Percentiles rank a stretch among this genome's conserved stretches.
Evolutionary conservation across 1,284 basidiomycete genomes (phyloP).

Genomic region (Apiotrichum domesticum): DNA sequence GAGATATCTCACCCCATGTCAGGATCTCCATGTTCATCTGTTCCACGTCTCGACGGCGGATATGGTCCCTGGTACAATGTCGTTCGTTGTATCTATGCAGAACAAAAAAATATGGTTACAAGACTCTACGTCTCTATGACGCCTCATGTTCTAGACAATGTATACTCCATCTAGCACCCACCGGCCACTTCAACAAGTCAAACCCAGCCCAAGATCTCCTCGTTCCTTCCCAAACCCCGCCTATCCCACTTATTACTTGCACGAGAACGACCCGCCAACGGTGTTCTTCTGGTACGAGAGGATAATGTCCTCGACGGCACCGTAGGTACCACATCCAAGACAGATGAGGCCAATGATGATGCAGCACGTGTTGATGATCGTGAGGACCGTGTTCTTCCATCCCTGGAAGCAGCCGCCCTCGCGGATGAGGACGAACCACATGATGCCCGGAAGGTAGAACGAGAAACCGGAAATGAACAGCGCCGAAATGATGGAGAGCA

Average conservation of each 20-base stretch:
- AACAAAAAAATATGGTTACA: not conserved
- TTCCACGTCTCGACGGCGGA: too few relatives aligned
- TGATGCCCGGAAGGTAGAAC: constrained; percentile 13
- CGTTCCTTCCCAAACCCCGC: too few relatives aligned
- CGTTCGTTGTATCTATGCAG: too few relatives aligned
- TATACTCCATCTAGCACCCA: too few relatives aligned
- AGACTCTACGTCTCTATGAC: not conserved
- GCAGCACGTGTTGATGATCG: constrained; percentile 6
- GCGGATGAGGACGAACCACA: constrained; percentile 17
- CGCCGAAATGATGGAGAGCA: constrained; percentile 31
- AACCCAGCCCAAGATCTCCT: too few relatives aligned
- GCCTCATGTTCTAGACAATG: too few relatives aligned
- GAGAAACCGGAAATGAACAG: constrained; percentile 17
- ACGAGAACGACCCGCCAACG: constrained; percentile 9
- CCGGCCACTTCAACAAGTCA: too few relatives aligned
- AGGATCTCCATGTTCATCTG: too few relatives aligned
- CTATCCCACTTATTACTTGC: not conserved
- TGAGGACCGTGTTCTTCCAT: constrained; percentile 9
- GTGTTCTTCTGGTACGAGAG: constrained; percentile 5
- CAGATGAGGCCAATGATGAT: constrained; percentile 12
- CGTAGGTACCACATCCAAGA: constrained; percentile 10
- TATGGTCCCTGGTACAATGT: too few relatives aligned
- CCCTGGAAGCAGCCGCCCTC: constrained; percentile 12
- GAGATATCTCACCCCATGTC: too few relatives aligned
- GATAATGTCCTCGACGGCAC: constrained; percentile 6